Evolutionary conservation across 768 basidiomycete species (phyloP), one percentile per base, ranked within the genome.

Genomic region (Amanita exitialis): DNA sequence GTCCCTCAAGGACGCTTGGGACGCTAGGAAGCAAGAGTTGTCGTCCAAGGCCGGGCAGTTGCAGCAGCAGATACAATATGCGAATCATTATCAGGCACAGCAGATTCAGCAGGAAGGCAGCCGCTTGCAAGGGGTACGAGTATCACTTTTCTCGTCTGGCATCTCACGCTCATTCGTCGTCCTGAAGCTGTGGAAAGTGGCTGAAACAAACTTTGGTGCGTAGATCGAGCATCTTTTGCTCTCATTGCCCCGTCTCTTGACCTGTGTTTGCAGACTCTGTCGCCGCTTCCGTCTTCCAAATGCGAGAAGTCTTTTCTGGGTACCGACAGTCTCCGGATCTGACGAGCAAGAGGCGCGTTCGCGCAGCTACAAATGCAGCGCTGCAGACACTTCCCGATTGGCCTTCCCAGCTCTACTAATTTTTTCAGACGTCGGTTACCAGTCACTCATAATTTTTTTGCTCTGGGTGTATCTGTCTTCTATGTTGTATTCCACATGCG

Each of bases 341-440:
- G 23, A 77, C 83, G 5, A 83, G 85, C 59, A 90, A 87, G 62
- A 72, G 72, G 18, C 78, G 86, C 20, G 88, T 90, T 8, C 77
- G 85, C 28, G 86, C 90, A 62, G 79, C 83, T 3, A 82, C 80
- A 45, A 90, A 90, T 59, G 85, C 86, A 10, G 83, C 88, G 5
- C 62, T 90, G 42, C 71, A 72, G 36, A 73, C 74, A 37, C 64
- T 90, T n/a, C 87, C 88, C 2, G 83, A 85, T 53, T 90, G 82
- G 81, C 88, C 88, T 8, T 65, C 68, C 43, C 60, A 66, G 46
- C 69, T 61, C 54, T 57, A 44, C 18, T 51, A 38, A 39, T 43
- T 27, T 49, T 20, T 27, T 52, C 23, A 23, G 6, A 10, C 23
- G 27, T 44, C 15, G 6, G n/a, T 16, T 6, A 3, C 15, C 4